A percentile compares a stretch with the other conserved stretches of the same genome.
Evolutionary conservation across 805 yeast species (phyloP).

Genomic region (Nematodospora valgi): DNA sequence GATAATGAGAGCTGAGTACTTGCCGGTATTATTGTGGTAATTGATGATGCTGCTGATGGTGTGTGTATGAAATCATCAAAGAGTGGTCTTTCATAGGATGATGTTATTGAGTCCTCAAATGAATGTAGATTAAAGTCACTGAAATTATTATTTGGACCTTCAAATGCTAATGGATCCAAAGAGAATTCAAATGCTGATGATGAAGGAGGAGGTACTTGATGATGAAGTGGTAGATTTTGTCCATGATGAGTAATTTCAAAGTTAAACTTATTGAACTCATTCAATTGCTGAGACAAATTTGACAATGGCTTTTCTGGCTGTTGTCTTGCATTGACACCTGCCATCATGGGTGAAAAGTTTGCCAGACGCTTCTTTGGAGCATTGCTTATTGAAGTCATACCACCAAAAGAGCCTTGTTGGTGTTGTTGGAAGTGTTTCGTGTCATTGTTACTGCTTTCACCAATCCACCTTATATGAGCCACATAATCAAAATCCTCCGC

Average conservation of each 20-base stretch:
- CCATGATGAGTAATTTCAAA: not conserved
- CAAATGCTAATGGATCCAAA: constrained; percentile 48
- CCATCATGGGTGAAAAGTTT: constrained; percentile 14
- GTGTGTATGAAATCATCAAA: constrained; percentile 8
- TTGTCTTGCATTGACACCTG: not conserved
- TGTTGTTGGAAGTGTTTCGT: not conserved
- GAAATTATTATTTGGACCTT: constrained; percentile 34
- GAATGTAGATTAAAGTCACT: constrained; percentile 7
- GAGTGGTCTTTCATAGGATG: constrained; percentile 7
- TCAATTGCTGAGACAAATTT: constrained; percentile 2
- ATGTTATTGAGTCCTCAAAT: constrained; percentile 4
- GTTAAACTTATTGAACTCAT: constrained; percentile 1
- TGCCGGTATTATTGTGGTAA: constrained; percentile 2
- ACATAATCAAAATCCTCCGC: constrained; percentile 61
- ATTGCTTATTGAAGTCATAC: constrained; percentile 7
- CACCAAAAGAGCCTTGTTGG: constrained; percentile 1
- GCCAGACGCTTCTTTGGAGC: constrained; percentile 19
- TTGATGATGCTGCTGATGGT: constrained; percentile 2
- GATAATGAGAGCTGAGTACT: constrained; percentile 5
- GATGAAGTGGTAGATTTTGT: constrained; percentile 1
- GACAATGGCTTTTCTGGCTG: not conserved
- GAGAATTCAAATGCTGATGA: constrained; percentile 23
- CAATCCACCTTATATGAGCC: constrained; percentile 59
- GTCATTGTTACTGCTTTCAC: constrained; percentile 22
- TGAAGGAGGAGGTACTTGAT: not conserved